These are phyloP conservation scores for Boletus rubroflammeus DNA, from an alignment of 768 basidiomycete genomes.

Conservation along the genomic window DNA sequence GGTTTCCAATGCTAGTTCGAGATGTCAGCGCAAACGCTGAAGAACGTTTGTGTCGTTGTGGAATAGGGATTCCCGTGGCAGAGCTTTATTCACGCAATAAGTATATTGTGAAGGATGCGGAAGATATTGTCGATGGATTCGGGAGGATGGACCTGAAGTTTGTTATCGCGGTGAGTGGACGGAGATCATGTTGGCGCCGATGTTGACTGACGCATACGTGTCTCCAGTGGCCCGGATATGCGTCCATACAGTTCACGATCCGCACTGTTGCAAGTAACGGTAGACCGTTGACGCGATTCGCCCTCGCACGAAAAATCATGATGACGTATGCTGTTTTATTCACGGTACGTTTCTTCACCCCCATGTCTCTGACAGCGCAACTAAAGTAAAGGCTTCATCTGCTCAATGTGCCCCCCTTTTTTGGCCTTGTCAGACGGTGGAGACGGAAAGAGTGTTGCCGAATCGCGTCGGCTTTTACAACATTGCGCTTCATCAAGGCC, in stretches of 20 bases:
- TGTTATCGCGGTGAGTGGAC: conserved; percentile 2
- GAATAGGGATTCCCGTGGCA: not conserved
- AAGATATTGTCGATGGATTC: not conserved
- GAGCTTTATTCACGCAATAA: fast-evolving
- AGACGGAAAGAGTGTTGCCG: not conserved
- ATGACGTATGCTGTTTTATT: not conserved
- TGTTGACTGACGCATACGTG: not conserved
- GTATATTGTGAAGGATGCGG: not conserved
- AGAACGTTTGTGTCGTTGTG: not conserved
- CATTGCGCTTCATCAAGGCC: conserved; percentile 13
- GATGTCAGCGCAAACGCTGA: not conserved
- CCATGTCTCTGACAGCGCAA: not conserved
- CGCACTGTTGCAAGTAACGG: not conserved
- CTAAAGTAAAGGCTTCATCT: not conserved
- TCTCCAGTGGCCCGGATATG: conserved; percentile 12
- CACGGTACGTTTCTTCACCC: not conserved
- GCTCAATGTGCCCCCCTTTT: not conserved
- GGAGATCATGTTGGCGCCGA: no score
- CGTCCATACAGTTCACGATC: not conserved
- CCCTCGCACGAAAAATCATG: not conserved
- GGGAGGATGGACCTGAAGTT: not conserved
- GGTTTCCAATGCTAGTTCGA: not conserved
- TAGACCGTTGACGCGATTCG: not conserved
- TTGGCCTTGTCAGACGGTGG: not conserved
- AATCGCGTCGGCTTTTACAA: not conserved